phyloP scores from a whole-genome alignment of 257 asterid genomes.

The Capsicum baccatum region DNA sequence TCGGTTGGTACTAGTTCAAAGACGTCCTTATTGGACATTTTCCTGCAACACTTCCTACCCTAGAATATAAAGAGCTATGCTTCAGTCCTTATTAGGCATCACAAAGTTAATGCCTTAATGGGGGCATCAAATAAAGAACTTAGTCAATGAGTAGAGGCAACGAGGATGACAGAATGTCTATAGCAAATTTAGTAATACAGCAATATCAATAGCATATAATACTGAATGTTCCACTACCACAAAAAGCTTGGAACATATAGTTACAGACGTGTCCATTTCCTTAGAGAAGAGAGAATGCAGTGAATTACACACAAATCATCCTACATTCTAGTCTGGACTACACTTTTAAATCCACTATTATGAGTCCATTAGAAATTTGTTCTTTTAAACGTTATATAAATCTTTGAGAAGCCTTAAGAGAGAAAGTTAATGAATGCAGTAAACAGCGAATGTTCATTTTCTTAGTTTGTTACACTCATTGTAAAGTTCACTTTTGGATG shows the following conservation, averaged over 20 bases:
- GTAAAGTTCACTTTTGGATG: neutral
- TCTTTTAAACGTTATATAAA: neutral
- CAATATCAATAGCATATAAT: neutral
- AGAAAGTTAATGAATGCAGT: neutral
- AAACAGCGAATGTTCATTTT: neutral
- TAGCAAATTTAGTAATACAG: neutral
- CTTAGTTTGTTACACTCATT: neutral
- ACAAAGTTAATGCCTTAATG: neutral
- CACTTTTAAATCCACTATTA: neutral
- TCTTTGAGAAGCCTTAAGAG: neutral
- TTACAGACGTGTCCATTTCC: neutral
- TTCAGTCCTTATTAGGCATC: neutral
- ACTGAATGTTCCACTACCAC: neutral
- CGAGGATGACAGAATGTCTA: neutral
- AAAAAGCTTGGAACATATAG: neutral
- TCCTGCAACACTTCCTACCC: neutral
- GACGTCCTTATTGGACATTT: neutral
- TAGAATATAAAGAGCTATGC: slow-evolving; percentile 1
- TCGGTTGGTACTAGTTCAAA: neutral
- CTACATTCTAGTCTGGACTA: neutral
- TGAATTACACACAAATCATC: neutral
- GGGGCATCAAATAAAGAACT: slow-evolving; percentile 9
- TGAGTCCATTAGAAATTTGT: slow-evolving; percentile 4
- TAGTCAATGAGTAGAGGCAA: neutral
- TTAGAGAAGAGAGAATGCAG: neutral